Evolutionary conservation across 2,329 filamentous ascomycete species (phyloP), one percentile per base, ranked within the genome.

Genomic region (Beauveria scarabaeidicola): DNA sequence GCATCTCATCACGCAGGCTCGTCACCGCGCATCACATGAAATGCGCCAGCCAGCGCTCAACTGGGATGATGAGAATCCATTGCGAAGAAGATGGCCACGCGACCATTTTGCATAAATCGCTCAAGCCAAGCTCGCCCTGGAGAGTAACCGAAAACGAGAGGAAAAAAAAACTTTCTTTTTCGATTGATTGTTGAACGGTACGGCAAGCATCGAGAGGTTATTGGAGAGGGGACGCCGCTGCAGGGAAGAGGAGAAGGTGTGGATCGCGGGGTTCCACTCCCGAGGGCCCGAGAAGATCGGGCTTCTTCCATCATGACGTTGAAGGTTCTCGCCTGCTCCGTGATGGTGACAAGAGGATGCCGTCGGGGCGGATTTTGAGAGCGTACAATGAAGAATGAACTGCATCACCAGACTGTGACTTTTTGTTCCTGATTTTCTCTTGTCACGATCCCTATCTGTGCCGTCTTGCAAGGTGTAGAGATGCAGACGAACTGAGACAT

Each of bases 241-340:
- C 54, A 48, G 40, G 40, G 17, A 56, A 25, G 27, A 36, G 32
- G 23, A 23, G n/a, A 32, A 27, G 44, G 23, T 58, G 46, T 52
- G 46, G 55, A 41, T 19, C 40, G 17, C 40, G 32, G 47, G 47
- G 38, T 38, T 17, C 55, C 55, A 58, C 54, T 36, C 15, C 55
- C 55, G 55, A 58, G 21, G 55, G 55, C n/a, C 55, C 55, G 55
- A 58, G 23, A 40, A 58, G 54, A 58, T 58, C 25, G 46, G 44
- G 25, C 8, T 5, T 46, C n/a, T 21, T 27, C 27, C 40, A 46
- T 55, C 52, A 47, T 55, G 41, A 55, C 52, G 52, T 47, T 55
- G 8, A 17, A 50, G 43, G 17, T n/a, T 11, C 46, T 7, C 19
- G 54, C n/a, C 27, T 7, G 19, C 17, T 36, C 29, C 40, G n/a